Evolutionary conservation across 345 rosid species (phyloP).

Genomic region (Populus deltoides): DNA sequence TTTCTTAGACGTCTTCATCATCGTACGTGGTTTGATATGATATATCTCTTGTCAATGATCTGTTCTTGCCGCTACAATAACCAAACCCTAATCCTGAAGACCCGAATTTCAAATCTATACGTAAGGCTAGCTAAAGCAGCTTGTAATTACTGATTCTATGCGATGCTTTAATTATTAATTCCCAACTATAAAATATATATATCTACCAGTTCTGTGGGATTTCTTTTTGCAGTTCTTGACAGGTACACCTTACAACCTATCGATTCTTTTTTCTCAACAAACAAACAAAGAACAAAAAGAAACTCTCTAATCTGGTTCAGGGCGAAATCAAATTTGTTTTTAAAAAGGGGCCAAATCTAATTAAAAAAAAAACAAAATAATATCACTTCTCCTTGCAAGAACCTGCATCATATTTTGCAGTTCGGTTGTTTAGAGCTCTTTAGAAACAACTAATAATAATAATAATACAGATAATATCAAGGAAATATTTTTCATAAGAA

Average conservation of each 20-base stretch:
- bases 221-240: not conserved
- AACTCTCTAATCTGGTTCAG: no score
- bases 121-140: not conserved
- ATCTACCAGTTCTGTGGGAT: not conserved
- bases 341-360: not conserved
- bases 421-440: no score
- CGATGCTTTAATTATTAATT: not conserved
- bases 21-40: not conserved
- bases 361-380: no score
- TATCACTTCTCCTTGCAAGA: not conserved
- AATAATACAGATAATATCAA: no score
- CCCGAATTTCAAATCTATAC: slow-evolving; percentile 18
- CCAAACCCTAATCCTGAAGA: slow-evolving; percentile 33
- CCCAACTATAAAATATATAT: not conserved
- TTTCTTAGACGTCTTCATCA: slow-evolving; percentile 1
- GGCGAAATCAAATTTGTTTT: no score
- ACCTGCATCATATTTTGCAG: not conserved
- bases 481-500: not conserved
- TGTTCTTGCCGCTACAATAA: slow-evolving; percentile 17
- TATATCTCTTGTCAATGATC: not conserved
- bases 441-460: not conserved
- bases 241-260: not conserved
- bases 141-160: not conserved
- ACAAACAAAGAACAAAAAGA: no score
- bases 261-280: not conserved